Conservation (phyloP, 2,329 filamentous ascomycete genomes). For the Nannizziopsis arthrosporioides region DNA sequence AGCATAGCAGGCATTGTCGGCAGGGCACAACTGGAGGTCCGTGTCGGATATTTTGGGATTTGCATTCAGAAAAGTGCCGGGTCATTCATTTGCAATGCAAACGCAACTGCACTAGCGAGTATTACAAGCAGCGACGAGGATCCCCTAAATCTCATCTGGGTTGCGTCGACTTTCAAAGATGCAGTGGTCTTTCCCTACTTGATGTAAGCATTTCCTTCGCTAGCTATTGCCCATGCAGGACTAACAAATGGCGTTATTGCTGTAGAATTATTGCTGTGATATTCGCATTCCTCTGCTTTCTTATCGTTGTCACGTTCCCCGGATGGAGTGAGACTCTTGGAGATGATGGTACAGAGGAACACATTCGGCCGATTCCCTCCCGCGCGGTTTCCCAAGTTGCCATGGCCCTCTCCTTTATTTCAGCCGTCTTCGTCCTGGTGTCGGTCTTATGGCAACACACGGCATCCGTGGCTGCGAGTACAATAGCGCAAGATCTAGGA, state of each 20-base stretch:
- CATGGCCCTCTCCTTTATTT: conserved; percentile 75
- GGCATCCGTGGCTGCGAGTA: conserved; percentile 84
- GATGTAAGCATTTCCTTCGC: conserved; percentile 49
- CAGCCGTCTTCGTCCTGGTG: conserved; percentile 54
- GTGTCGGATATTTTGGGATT: conserved; percentile 96
- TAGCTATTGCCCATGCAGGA: not conserved
- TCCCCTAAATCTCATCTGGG: conserved; percentile 92
- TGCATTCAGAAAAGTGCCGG: conserved; percentile 87
- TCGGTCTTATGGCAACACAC: conserved; percentile 61
- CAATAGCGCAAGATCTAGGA: conserved; percentile 83
- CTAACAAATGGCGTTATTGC: conserved; percentile 6
- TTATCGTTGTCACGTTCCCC: conserved; percentile 90
- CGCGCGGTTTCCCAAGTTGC: conserved; percentile 86
- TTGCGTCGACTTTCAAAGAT: conserved; percentile 94
- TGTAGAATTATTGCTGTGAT: conserved; percentile 88
- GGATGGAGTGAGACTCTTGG: conserved; percentile 83
- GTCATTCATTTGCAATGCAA: conserved; percentile 90
- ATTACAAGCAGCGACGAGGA: conserved; percentile 85
- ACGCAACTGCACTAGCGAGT: conserved; percentile 83
- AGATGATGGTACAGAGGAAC: conserved; percentile 71
- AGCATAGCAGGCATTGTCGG: conserved; percentile 87
- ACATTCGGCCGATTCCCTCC: conserved; percentile 89
- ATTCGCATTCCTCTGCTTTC: conserved; percentile 89
- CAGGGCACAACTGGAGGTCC: conserved; percentile 68
- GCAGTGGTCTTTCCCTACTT: conserved; percentile 97